Conservation (phyloP, 441 rosid genomes). For the Erodium trifolium region DNA sequence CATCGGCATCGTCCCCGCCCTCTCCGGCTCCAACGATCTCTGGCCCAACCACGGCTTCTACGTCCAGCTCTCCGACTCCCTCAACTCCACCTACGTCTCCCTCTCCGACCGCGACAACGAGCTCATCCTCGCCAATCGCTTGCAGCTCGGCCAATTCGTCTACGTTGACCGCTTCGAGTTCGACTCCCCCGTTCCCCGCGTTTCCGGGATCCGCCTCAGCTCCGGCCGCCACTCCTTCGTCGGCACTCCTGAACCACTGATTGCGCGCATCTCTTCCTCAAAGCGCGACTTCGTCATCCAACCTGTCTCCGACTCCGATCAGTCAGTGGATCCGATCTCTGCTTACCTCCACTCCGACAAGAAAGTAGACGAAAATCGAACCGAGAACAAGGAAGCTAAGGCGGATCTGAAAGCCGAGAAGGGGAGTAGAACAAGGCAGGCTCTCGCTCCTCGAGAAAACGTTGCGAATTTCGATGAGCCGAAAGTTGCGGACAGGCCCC, state of each 20-base stretch:
- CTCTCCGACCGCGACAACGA: conserved; percentile 80
- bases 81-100: conserved; percentile 88
- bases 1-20: conserved; percentile 82
- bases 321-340: conserved; percentile 66
- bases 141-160: conserved; percentile 89
- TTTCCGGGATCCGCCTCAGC: conserved; percentile 60
- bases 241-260: conserved; percentile 67
- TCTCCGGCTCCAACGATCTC: conserved; percentile 64
- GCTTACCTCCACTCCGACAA: conserved; percentile 50
- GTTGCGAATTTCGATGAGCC: background rate
- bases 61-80: conserved; percentile 86
- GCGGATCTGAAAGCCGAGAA: conserved; percentile 14
- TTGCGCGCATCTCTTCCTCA: conserved; percentile 60
- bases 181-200: conserved; percentile 72
- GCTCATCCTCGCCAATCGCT: conserved; percentile 79
- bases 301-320: conserved; percentile 49
- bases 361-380: conserved; percentile 19
- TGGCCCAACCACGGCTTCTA: conserved; percentile 87
- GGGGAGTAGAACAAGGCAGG: conserved; percentile 28
- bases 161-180: conserved; percentile 71
- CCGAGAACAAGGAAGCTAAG: conserved; percentile 16
- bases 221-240: conserved; percentile 73
- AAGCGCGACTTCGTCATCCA: conserved; percentile 72
- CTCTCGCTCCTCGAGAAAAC: conserved; percentile 56
- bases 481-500: conserved; percentile 23